phyloP scores from a whole-genome alignment of 148 eudicot genomes.

The Rheum nobile region DNA sequence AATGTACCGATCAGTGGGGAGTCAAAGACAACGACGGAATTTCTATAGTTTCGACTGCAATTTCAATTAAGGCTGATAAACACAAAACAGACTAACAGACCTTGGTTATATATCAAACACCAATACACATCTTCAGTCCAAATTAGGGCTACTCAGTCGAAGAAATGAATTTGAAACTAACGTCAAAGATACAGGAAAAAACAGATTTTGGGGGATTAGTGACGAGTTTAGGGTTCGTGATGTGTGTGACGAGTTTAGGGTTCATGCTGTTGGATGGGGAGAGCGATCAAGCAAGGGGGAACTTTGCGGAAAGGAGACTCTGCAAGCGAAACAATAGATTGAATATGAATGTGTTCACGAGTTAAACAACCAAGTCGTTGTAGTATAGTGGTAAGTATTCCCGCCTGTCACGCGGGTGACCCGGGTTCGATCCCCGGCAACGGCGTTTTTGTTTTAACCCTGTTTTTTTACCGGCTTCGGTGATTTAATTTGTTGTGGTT shows the following conservation, averaged over 20 bases:
- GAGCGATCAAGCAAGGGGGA: neutral
- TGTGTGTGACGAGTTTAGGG: too few relatives aligned
- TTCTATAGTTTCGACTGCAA: neutral
- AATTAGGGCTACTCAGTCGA: neutral
- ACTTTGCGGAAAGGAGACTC: neutral
- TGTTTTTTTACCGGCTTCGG: too few relatives aligned
- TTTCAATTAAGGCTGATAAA: neutral
- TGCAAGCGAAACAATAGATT: too few relatives aligned
- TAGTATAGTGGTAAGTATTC: constrained; percentile 99
- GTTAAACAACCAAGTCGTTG: constrained; percentile 42
- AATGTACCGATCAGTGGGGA: neutral
- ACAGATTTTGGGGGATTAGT: neutral
- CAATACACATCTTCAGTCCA: neutral
- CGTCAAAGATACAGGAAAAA: neutral
- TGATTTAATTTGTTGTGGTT: too few relatives aligned
- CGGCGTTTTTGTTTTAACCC: constrained; percentile 34
- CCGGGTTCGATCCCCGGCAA: constrained; percentile 99
- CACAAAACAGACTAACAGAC: neutral
- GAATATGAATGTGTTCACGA: too few relatives aligned
- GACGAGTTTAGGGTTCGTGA: neutral
- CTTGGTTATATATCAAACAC: neutral
- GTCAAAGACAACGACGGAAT: neutral
- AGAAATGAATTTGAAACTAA: neutral
- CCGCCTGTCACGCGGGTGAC: constrained; percentile 99
- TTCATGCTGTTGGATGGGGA: too few relatives aligned